These are phyloP conservation scores for Fusarium anthophilum DNA, from an alignment of 2,329 filamentous ascomycete species.

Conservation along the genomic window DNA sequence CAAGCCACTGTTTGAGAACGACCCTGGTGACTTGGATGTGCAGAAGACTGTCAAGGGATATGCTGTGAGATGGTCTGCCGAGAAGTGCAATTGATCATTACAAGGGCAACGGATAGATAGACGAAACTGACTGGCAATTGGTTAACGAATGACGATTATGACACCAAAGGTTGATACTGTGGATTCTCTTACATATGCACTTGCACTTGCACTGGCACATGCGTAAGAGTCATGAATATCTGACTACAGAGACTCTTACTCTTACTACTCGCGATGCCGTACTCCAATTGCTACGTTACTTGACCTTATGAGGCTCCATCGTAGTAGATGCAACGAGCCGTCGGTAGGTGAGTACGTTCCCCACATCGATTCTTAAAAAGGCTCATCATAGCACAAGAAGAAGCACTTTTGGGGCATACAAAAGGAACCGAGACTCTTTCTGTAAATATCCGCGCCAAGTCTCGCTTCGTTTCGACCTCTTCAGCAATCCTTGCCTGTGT, in stretches of 20 bases:
- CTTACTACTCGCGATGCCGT: neutral
- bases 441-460: constrained; percentile 11
- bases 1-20: constrained; percentile 87
- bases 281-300: constrained; percentile 37
- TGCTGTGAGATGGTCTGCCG: constrained; percentile 71
- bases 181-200: neutral
- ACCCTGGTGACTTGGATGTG: constrained; percentile 83
- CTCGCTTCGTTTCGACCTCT: constrained; percentile 19
- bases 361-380: constrained; percentile 36
- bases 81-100: constrained; percentile 35
- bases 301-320: constrained; percentile 15
- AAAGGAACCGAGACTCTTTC: constrained; percentile 3
- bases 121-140: neutral
- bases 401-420: neutral
- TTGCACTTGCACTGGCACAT: neutral
- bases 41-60: constrained; percentile 86
- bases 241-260: neutral
- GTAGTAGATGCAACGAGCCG: constrained; percentile 21
- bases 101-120: neutral
- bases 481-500: constrained; percentile 4
- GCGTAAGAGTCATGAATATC: neutral
- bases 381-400: constrained; percentile 6
- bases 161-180: constrained; percentile 1
- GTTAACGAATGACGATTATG: constrained; percentile 35
- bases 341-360: constrained; percentile 10